Percentiles rank a stretch among this genome's conserved stretches.
Evolutionary conservation across 1,284 basidiomycete species (phyloP).

Genomic region (Puccinia hordei): DNA sequence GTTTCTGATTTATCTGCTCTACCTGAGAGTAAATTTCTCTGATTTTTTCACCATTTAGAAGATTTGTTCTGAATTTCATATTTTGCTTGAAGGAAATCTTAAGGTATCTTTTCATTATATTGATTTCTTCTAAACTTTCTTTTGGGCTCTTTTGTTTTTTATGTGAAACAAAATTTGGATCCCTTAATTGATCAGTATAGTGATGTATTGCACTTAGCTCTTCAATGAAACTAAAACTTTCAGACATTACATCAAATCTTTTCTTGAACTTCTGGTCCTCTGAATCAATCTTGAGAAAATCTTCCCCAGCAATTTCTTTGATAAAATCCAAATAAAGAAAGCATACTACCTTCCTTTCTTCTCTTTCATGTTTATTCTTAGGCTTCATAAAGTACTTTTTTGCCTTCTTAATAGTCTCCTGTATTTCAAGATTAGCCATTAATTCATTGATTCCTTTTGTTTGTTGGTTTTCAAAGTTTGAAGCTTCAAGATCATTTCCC

Average conservation of each 20-base stretch:
- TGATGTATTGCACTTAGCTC: neutral
- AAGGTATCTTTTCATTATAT: neutral
- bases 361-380: neutral
- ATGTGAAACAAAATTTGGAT: neutral
- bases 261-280: neutral
- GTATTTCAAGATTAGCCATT: neutral
- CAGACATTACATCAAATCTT: neutral
- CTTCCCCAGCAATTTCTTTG: neutral
- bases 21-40: neutral
- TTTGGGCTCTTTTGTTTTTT: neutral
- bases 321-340: slow-evolving; percentile 15
- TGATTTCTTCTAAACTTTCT: neutral
- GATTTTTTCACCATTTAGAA: neutral
- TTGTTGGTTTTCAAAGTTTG: neutral
- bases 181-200: neutral
- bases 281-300: neutral
- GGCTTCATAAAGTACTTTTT: neutral
- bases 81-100: neutral
- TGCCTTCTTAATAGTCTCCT: neutral
- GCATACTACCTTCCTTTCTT: neutral
- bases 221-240: neutral
- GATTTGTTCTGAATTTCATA: neutral
- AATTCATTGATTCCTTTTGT: neutral
- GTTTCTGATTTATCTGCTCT: neutral
- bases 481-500: neutral